A percentile compares a stretch with the other conserved stretches of the same genome.
phyloP scores from a whole-genome alignment of 2,329 filamentous ascomycete genomes.

The Aspergillus ibericus region DNA sequence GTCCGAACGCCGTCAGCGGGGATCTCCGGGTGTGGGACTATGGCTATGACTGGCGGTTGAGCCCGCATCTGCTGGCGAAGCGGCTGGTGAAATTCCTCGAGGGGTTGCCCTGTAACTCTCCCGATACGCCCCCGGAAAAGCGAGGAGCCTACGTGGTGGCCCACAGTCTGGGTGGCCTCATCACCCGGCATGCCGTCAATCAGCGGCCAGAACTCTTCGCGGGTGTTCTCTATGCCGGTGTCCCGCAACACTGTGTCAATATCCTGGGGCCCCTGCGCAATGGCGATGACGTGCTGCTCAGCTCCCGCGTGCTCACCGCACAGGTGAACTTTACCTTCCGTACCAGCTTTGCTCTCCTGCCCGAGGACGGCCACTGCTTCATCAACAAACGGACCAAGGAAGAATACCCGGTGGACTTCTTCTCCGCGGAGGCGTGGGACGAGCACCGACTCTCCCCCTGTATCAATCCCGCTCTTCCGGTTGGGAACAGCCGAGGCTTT shows the following conservation, averaged over 20 bases:
- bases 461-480: conserved; percentile 66
- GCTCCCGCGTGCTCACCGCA: conserved; percentile 84
- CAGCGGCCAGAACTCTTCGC: conserved; percentile 79
- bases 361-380: conserved; percentile 84
- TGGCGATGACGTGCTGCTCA: conserved; percentile 87
- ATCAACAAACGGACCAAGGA: conserved; percentile 78
- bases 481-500: conserved; percentile 32
- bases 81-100: conserved; percentile 73
- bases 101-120: conserved; percentile 70
- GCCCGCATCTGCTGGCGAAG: conserved; percentile 71
- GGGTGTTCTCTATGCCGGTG: conserved; percentile 81
- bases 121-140: conserved; percentile 51
- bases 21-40: conserved; percentile 82
- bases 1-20: conserved; percentile 69
- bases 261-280: conserved; percentile 86
- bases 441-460: conserved; percentile 77
- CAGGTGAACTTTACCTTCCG: conserved; percentile 91
- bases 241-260: conserved; percentile 83
- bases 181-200: conserved; percentile 86
- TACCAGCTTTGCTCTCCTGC: conserved; percentile 80
- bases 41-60: conserved; percentile 92
- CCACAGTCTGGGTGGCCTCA: conserved; percentile 81
- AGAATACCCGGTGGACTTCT: conserved; percentile 81
- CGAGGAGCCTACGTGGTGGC: conserved; percentile 78
- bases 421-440: conserved; percentile 75